Evolutionary conservation across 495 filamentous ascomycete species (phyloP).

Genomic region (Talaromyces adpressus): DNA sequence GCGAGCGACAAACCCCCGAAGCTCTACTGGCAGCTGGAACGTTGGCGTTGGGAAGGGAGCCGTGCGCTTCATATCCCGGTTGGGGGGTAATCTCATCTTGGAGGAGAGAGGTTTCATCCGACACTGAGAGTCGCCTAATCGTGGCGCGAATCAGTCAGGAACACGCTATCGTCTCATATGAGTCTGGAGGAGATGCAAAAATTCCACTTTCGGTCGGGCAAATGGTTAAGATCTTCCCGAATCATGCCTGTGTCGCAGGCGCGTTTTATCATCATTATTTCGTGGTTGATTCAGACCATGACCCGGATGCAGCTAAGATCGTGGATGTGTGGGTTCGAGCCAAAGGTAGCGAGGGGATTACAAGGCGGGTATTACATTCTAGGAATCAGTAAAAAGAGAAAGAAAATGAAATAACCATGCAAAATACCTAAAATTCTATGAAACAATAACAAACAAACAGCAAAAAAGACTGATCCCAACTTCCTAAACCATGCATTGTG

Average conservation of each 20-base stretch:
- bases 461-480: not conserved
- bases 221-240: conserved; percentile 68
- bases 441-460: not conserved
- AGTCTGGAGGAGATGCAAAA: conserved; percentile 11
- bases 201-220: conserved; percentile 31
- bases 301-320: conserved; percentile 48
- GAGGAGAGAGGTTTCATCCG: conserved; percentile 15
- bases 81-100: conserved; percentile 70
- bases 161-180: conserved; percentile 24
- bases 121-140: conserved; percentile 14
- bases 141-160: conserved; percentile 28
- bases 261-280: conserved; percentile 69
- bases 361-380: not conserved
- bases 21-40: conserved; percentile 64
- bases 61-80: conserved; percentile 59
- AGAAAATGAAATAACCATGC: not conserved
- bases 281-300: conserved; percentile 58
- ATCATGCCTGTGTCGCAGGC: conserved; percentile 78
- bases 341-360: not conserved
- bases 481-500: conserved; percentile 6
- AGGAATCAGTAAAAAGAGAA: not conserved
- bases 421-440: not conserved
- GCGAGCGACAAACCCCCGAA: conserved; percentile 44
- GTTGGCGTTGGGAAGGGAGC: conserved; percentile 70
- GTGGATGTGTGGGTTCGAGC: conserved; percentile 62